Evolutionary conservation across 768 basidiomycete genomes (phyloP).

Genomic region (Trametes cubensis): DNA sequence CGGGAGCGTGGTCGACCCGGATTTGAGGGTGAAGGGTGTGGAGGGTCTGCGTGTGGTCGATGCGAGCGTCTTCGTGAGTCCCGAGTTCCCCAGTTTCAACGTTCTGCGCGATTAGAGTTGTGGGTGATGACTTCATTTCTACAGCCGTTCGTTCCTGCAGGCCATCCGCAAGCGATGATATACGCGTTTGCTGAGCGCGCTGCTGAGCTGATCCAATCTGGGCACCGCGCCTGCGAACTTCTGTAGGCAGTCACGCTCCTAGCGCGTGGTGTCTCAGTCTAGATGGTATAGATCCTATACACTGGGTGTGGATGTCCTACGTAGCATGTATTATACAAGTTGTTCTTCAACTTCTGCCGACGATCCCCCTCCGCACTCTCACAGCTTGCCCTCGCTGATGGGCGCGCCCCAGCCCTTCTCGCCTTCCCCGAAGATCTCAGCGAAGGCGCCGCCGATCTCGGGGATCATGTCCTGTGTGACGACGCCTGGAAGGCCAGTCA

Average conservation of each 20-base stretch:
- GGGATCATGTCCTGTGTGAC: constrained; percentile 36
- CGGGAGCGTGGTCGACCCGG: constrained; percentile 46
- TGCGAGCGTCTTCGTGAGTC: constrained; percentile 24
- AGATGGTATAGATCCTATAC: too few relatives aligned
- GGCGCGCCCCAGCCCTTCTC: constrained; percentile 33
- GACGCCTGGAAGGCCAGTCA: constrained; percentile 22
- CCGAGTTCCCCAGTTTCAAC: too few relatives aligned
- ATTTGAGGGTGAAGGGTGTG: constrained; percentile 46
- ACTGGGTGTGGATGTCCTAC: too few relatives aligned
- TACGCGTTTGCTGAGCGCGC: constrained; percentile 3
- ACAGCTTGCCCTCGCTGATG: constrained; percentile 9
- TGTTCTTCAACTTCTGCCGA: neutral
- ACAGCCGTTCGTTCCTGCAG: neutral
- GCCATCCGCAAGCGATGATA: neutral
- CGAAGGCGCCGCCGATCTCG: constrained; percentile 34
- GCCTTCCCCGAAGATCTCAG: constrained; percentile 32
- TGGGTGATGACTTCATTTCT: neutral
- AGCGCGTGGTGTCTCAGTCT: too few relatives aligned
- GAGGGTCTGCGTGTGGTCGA: constrained; percentile 41
- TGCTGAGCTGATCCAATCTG: neutral
- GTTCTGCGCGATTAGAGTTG: too few relatives aligned
- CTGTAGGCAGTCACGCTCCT: neutral
- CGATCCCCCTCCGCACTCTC: neutral
- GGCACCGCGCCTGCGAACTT: neutral
- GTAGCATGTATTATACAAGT: neutral